phyloP scores from a whole-genome alignment of 75 land plant species.

The Picea sitchensis region DNA sequence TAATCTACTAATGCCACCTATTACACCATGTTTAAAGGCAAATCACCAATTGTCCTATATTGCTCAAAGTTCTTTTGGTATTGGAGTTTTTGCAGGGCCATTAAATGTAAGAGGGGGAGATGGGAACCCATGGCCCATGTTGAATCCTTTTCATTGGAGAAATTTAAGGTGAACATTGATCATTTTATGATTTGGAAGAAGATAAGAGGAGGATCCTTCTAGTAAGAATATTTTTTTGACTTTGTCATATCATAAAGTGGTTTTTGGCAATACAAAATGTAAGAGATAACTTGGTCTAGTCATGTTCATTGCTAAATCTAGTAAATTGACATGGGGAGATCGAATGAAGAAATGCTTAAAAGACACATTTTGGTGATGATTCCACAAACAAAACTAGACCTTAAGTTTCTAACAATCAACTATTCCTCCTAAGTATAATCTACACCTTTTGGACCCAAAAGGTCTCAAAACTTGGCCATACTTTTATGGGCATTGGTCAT shows the following conservation, averaged over 20 bases:
- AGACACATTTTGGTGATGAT: constrained; percentile 60
- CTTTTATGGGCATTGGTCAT: constrained; percentile 62
- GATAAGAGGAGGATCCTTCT: constrained; percentile 77
- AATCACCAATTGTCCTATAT: constrained; percentile 2
- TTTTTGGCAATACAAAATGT: neutral
- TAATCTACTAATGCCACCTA: neutral
- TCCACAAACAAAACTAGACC: constrained; percentile 20
- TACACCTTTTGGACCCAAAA: constrained; percentile 61
- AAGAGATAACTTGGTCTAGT: neutral
- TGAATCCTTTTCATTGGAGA: constrained; percentile 90
- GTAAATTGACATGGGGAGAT: constrained; percentile 35
- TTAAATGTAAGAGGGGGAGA: constrained; percentile 9
- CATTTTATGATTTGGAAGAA: constrained; percentile 96
- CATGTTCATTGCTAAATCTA: neutral
- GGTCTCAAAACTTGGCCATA: constrained; percentile 71
- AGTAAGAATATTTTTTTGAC: constrained; percentile 42
- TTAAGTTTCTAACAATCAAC: constrained; percentile 19
- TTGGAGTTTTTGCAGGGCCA: neutral
- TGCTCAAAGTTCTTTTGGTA: neutral
- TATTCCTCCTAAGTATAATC: constrained; percentile 42
- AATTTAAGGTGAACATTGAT: constrained; percentile 70
- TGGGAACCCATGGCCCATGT: constrained; percentile 43
- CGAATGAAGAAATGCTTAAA: constrained; percentile 73
- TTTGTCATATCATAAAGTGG: neutral
- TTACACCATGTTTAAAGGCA: neutral